Evolutionary conservation across 495 filamentous ascomycete species (phyloP).

Genomic region (Neurospora sp.): DNA sequence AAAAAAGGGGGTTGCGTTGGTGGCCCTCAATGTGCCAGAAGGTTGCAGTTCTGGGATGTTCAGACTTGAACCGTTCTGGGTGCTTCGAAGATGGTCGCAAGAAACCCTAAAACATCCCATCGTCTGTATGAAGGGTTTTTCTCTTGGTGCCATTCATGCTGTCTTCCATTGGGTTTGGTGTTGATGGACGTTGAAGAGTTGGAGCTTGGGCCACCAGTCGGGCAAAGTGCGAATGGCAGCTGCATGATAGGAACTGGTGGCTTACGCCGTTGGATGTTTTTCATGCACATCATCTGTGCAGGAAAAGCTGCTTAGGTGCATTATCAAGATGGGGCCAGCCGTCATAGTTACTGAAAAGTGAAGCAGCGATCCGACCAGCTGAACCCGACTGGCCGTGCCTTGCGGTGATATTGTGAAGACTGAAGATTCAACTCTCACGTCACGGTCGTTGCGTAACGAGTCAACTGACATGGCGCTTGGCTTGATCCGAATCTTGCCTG

Average conservation of each 20-base stretch:
- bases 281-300: background rate
- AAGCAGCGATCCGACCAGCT: background rate
- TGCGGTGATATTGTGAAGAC: background rate
- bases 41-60: background rate
- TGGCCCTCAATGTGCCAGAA: background rate
- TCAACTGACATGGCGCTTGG: background rate
- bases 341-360: background rate
- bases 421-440: background rate
- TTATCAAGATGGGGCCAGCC: background rate
- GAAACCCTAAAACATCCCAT: background rate
- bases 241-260: background rate
- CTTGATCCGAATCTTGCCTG: background rate
- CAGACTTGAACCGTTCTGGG: background rate
- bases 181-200: background rate
- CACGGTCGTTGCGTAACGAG: background rate
- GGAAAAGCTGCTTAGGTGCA: background rate
- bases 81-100: background rate
- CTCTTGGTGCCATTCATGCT: background rate
- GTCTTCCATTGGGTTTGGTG: background rate
- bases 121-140: background rate
- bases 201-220: background rate
- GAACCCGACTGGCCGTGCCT: background rate
- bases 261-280: background rate
- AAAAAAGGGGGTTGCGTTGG: background rate
- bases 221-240: background rate